Percentiles rank a stretch among this genome's conserved stretches.
These are phyloP conservation scores for Fallopia convolvulus DNA, from an alignment of 148 eudicot species.

Conservation along the genomic window DNA sequence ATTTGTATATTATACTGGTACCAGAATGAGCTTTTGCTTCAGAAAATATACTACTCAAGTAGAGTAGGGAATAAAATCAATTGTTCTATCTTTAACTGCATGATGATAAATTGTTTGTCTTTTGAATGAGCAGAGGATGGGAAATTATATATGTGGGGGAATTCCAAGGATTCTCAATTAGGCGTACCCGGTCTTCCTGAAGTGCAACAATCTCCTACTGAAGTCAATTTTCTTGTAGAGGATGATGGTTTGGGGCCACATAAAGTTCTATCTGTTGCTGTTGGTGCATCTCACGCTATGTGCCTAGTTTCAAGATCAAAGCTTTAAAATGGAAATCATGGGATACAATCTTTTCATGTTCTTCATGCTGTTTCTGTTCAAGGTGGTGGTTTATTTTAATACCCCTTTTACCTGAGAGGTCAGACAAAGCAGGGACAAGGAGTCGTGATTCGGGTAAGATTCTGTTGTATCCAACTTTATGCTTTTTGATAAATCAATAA, in stretches of 20 bases:
- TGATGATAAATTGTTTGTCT: background rate
- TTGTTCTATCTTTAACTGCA: background rate
- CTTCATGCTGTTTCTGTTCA: background rate
- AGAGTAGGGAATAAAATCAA: background rate
- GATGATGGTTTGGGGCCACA: constrained; percentile 65
- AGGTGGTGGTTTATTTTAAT: background rate
- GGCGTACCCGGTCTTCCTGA: constrained; percentile 95
- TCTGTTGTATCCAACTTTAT: background rate
- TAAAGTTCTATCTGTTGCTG: constrained; percentile 54
- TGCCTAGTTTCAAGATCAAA: constrained; percentile 50
- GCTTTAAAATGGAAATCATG: background rate
- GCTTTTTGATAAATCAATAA: background rate
- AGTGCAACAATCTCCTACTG: constrained; percentile 59
- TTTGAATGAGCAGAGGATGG: constrained; percentile 50
- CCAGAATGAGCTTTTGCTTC: background rate
- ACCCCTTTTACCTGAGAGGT: background rate
- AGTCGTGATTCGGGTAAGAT: background rate
- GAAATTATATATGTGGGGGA: constrained; percentile 48
- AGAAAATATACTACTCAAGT: background rate
- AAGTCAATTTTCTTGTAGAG: constrained; percentile 75
- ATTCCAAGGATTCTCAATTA: constrained; percentile 68
- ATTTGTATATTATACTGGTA: background rate
- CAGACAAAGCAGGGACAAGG: background rate
- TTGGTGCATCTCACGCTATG: constrained; percentile 85
- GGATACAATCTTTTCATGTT: background rate